Base-by-base conservation (phyloP, 2,329 filamentous ascomycete genomes). In the Teratosphaeria pseudoeucalypti region DNA sequence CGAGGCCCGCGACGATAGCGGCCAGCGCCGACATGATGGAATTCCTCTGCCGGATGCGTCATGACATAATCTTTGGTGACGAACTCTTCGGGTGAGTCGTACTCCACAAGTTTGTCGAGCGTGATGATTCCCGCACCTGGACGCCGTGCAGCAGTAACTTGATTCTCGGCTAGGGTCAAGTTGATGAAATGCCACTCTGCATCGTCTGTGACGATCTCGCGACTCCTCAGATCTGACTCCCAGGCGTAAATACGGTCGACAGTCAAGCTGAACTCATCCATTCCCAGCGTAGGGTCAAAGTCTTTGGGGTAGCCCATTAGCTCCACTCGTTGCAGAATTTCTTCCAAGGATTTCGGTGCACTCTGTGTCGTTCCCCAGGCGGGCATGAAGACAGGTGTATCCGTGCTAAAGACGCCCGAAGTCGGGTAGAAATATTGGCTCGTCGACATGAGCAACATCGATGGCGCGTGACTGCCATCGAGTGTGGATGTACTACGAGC, bases 1-100 rank as follows among this genome's bases (percentile, higher is more conserved):
- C 12, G 12, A 14, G 14, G 12, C 37, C 58, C 58, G 5, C 56
- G 58, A 32, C 39, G 32, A 34, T 60, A 60, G 9, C 55, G 27
- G 16, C 56, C 58, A 29, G 47, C 10, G 10, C 61, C 61, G 27
- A 57, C 57, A 54, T 63, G 60, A 27, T 60, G 34, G 43, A 62
- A 62, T 4, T 11, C 49, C 26, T 63, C 60, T 6, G 54, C 39
- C 6, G 60, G 57, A 43, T 63, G 60, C n/a, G 43, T 52, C 10
- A 32, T 19, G 3, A 58, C 56, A 49, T 63, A 56, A 6, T 57
- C 61, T 23, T 59, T 58, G 19, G 53, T 43, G 43, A 49, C 43
- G 16, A 49, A 49, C 16, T n/a, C 19, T 49, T 49, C 43, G 5
- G 43, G 43, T n/a, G 43, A 49, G 16, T 49, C 43, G 43, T 19